Evolutionary conservation across 495 filamentous ascomycete species (phyloP), one percentile per base, ranked within the genome.

Genomic region (Trichoderma reesei): DNA sequence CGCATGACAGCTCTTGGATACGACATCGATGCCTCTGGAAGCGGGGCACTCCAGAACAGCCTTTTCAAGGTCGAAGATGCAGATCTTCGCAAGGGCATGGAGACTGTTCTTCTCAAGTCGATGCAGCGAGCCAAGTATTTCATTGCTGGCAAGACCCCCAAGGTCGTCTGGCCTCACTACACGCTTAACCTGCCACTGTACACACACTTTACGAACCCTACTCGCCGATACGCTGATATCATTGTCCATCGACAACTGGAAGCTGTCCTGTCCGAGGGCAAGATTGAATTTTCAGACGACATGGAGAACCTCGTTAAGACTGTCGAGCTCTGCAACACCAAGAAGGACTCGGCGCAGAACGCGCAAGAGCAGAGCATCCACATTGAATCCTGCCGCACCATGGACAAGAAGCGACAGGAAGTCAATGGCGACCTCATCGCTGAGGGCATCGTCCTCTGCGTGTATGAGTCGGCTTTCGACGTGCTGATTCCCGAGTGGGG

Each of bases 361-460:
- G 94, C 94, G 10, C 94, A 98, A 71, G 94, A 98, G 73, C 94
- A 98, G 78, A 98, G 94, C 72, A 90, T 98, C 67, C 94, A 98
- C 75, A 98, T 98, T 69, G 95, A 98, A 71, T 90, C 92, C 2
- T 98, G 94, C 82, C 87, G 94, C 65, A 86, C 85, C 60, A 96
- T 98, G 88, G 92, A 97, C 72, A 89, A 88, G 75, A 88, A 87
- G 72, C 86, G 89, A 63, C 85, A 88, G 67, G 88, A 95, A 67
- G 82, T 88, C 68, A 90, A 90, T 59, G 91, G 91, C 62, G 95
- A 98, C 66, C 83, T 98, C 41, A 96, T 98, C 75, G 93, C 89
- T 78, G 95, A 97, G 72, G 95, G 94, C 62, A 92, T 98, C 70
- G 92, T 98, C 37, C 80, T 98, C 59, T 96, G 91, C 69, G 95